A percentile compares a stretch with the other conserved stretches of the same genome.
These are phyloP conservation scores for Brassica juncea DNA, from an alignment of 345 rosid genomes.

Conservation along the genomic window DNA sequence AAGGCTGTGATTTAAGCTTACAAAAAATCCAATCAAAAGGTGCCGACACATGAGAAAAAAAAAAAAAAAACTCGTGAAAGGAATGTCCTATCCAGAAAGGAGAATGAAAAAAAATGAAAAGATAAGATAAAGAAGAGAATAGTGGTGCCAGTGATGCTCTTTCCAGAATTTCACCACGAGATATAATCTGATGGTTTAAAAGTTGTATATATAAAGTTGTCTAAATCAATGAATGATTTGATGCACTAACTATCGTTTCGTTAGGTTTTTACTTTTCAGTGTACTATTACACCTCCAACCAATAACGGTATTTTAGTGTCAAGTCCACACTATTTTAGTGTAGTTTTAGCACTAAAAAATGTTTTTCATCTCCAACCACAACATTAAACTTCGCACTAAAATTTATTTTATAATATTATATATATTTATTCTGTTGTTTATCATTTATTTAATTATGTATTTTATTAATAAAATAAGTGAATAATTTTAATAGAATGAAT, in stretches of 20 bases:
- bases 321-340: no score
- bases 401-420: no score
- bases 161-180: slow-evolving; percentile 14
- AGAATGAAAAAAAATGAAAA: not conserved
- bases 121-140: not conserved
- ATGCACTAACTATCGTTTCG: not conserved
- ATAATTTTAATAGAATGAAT: no score
- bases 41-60: slow-evolving; percentile 39
- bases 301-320: no score
- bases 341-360: no score
- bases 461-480: no score
- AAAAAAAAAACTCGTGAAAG: slow-evolving; percentile 39
- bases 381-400: no score
- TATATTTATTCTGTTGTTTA: no score
- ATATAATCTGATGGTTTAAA: not conserved
- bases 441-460: no score
- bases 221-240: not conserved
- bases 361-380: no score
- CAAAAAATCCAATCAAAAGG: slow-evolving; percentile 33
- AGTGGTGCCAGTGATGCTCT: slow-evolving; percentile 37
- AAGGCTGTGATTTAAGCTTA: slow-evolving; percentile 9
- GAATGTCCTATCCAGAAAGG: slow-evolving; percentile 33
- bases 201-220: not conserved
- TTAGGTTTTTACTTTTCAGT: not conserved
- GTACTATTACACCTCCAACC: not conserved